A percentile compares a stretch with the other conserved stretches of the same genome.
Evolutionary conservation across 495 filamentous ascomycete genomes (phyloP).

Genomic region (Delitschia confertaspora): DNA sequence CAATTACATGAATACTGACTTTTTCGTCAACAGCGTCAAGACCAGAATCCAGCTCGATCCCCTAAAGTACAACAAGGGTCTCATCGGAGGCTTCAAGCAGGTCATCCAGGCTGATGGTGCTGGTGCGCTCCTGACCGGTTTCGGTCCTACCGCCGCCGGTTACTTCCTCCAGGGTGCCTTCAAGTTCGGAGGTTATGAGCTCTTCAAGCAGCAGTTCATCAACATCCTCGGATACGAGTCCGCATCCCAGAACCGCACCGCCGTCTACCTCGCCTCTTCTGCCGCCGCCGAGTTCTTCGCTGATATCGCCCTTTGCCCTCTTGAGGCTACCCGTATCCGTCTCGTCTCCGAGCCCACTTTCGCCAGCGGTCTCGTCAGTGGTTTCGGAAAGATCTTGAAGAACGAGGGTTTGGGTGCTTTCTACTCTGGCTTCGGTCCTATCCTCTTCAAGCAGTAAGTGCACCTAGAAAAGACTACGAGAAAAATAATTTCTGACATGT

Average conservation of each 20-base stretch:
- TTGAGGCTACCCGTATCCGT: slow-evolving; percentile 38
- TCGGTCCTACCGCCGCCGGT: slow-evolving; percentile 38
- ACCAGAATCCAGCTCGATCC: slow-evolving; percentile 42
- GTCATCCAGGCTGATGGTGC: slow-evolving; percentile 37
- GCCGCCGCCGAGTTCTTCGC: slow-evolving; percentile 40
- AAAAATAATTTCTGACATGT: slow-evolving; percentile 1
- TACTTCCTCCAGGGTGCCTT: slow-evolving; percentile 43
- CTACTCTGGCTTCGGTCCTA: slow-evolving; percentile 40
- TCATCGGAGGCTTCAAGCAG: slow-evolving; percentile 39
- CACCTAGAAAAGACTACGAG: too few species aligned
- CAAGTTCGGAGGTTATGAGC: slow-evolving; percentile 43
- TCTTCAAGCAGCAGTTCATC: slow-evolving; percentile 42
- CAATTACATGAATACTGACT: too few species aligned
- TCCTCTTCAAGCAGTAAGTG: slow-evolving; percentile 57
- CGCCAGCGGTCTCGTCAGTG: slow-evolving; percentile 36
- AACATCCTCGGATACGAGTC: slow-evolving; percentile 37
- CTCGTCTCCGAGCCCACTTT: slow-evolving; percentile 38
- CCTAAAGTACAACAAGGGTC: slow-evolving; percentile 37
- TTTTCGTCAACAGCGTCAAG: slow-evolving; percentile 32
- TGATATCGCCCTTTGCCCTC: slow-evolving; percentile 39
- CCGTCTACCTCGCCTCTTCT: slow-evolving; percentile 39
- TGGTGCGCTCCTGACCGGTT: slow-evolving; percentile 36
- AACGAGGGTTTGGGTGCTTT: slow-evolving; percentile 39
- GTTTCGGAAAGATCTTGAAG: slow-evolving; percentile 36
- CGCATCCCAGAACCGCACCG: slow-evolving; percentile 37